phyloP scores from a whole-genome alignment of 1,139 yeast genomes.

The Sugiyamaella castrensis region DNA sequence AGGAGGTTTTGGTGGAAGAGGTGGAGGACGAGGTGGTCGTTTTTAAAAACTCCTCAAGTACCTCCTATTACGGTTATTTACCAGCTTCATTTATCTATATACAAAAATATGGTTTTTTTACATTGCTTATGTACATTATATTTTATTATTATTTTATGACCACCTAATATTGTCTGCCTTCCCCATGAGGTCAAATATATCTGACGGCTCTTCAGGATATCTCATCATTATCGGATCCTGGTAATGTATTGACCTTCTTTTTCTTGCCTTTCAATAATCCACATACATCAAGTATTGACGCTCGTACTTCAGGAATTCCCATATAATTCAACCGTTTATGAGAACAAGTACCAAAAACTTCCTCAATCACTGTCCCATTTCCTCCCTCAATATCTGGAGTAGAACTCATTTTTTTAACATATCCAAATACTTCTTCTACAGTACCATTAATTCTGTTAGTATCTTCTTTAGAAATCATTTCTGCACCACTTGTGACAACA shows the following conservation, averaged over 20 bases:
- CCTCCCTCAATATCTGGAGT: slow-evolving; percentile 15
- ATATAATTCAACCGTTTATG: slow-evolving; percentile 18
- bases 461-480: slow-evolving; percentile 18
- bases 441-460: slow-evolving; percentile 16
- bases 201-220: background rate
- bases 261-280: background rate
- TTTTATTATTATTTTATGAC: slow-evolving; percentile 7
- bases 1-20: slow-evolving; percentile 45
- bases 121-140: slow-evolving; percentile 12
- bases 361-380: slow-evolving; percentile 22
- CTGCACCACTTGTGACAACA: background rate
- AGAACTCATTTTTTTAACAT: slow-evolving; percentile 10
- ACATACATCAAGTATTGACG: slow-evolving; percentile 24
- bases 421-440: slow-evolving; percentile 12
- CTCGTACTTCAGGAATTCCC: slow-evolving; percentile 31
- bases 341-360: slow-evolving; percentile 29
- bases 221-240: too few relatives aligned
- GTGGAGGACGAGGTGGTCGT: slow-evolving; percentile 36
- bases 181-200: background rate
- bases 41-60: background rate
- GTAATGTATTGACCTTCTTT: background rate
- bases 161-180: background rate
- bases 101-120: background rate
- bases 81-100: background rate
- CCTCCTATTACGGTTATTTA: background rate